Conservation (phyloP, 2,329 filamentous ascomycete genomes). For the Beauveria sp. region DNA sequence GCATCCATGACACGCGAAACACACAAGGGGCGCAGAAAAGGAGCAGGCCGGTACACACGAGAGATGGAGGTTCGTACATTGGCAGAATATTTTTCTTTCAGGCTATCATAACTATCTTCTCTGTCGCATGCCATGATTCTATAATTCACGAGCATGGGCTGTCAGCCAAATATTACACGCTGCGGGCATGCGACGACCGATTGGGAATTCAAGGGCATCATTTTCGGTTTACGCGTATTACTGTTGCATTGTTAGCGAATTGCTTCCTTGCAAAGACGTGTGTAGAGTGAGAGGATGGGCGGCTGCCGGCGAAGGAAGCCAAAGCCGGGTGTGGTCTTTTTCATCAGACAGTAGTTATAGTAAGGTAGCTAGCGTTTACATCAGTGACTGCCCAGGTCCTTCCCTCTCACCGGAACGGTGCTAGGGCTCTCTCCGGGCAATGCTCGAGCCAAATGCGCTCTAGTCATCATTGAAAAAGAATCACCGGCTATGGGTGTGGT, state of each 20-base stretch:
- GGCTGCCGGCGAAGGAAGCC: slow-evolving; percentile 6
- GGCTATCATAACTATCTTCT: slow-evolving; percentile 75
- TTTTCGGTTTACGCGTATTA: slow-evolving; percentile 4
- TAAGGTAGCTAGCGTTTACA: slow-evolving; percentile 99
- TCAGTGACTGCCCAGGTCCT: slow-evolving; percentile 73
- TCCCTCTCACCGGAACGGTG: slow-evolving; percentile 69
- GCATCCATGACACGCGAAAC: slow-evolving; percentile 27
- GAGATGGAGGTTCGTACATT: slow-evolving; percentile 57
- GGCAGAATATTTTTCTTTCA: slow-evolving; percentile 75
- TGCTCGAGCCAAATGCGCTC: slow-evolving; percentile 99
- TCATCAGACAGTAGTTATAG: slow-evolving; percentile 71
- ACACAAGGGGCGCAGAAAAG: slow-evolving; percentile 13
- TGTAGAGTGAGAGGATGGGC: slow-evolving; percentile 7
- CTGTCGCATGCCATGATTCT: slow-evolving; percentile 94
- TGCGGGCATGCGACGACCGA: background rate
- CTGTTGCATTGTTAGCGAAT: slow-evolving; percentile 5
- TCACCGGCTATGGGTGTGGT: slow-evolving; percentile 16
- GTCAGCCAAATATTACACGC: slow-evolving; percentile 4
- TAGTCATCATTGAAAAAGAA: slow-evolving; percentile 79
- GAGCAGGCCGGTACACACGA: slow-evolving; percentile 2
- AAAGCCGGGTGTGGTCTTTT: slow-evolving; percentile 12
- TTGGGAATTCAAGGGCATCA: slow-evolving; percentile 12
- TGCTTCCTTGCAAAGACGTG: background rate
- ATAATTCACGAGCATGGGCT: slow-evolving; percentile 15
- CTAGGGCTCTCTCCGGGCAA: slow-evolving; percentile 55